Base-by-base conservation (phyloP, 2,329 filamentous ascomycete genomes). In the Aspergillus arachidicola region DNA sequence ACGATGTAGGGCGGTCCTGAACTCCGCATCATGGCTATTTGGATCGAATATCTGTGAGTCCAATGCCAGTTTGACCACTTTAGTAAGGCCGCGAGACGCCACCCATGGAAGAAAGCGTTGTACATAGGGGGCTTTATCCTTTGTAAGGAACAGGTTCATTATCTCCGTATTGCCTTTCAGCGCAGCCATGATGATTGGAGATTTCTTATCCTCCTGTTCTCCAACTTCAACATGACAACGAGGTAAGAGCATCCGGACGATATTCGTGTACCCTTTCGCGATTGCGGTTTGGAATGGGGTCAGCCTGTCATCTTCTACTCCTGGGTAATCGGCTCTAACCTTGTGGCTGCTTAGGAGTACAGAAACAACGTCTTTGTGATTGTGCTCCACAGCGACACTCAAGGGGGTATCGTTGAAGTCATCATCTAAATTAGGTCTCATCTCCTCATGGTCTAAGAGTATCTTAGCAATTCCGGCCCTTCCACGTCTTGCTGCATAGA, bases 401-500 rank as follows among this genome's bases (percentile, higher is more conserved):
- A 62, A 23, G 1, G 60, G 46, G 3, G 60, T 56, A 19, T 9
- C n/a, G 11, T 36, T 28, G 26, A 45, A 34, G 19, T 21, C 41
- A 23, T 62, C 60, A n/a, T 48, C n/a, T 1, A 41, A 2, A 12
- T 46, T 57, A 4, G 50, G 57, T 3, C 54, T n/a, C 5, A 16
- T 11, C 26, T 32, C 16, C 30, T 9, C 32, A 19, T 3, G 3
- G 6, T 50, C 19, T 1, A 59, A 9, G 5, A 63, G 14, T 16
- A 51, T 11, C 23, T 26, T 5, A 19, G 48, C 50, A 1, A 43
- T 32, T 7, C 32, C n/a, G 5, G 30, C 16, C 11, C 34, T 30
- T 10, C 61, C 61, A 11, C 36, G 45, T 34, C 50, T 55, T 1
- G 61, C 57, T 43, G 57, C 61, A 0, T 48, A 30, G 11, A 59